These are phyloP conservation scores for Bolboschoenoplectus hybrid DNA, from an alignment of 202 grass and related monocot genomes.

Conservation along the genomic window DNA sequence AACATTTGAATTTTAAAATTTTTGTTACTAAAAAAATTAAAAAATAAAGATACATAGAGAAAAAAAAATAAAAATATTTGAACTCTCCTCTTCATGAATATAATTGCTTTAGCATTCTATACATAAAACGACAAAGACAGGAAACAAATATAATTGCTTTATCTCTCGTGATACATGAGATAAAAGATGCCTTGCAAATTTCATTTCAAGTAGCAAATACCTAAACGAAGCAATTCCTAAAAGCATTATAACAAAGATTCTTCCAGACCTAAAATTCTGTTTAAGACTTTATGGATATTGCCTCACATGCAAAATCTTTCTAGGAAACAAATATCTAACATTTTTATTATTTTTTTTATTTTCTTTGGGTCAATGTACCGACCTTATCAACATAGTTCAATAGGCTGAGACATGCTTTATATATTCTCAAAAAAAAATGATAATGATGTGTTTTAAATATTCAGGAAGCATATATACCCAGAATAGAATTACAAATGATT, in stretches of 20 bases:
- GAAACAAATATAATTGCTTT: too few relatives aligned
- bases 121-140: background rate
- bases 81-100: too few relatives aligned
- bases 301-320: background rate
- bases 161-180: background rate
- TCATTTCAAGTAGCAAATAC: background rate
- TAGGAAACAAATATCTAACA: slow-evolving; percentile 6
- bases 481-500: background rate
- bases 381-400: slow-evolving; percentile 1
- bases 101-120: too few relatives aligned
- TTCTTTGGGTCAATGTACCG: background rate
- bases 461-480: background rate
- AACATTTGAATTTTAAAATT: too few relatives aligned
- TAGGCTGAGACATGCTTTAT: background rate
- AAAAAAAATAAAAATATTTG: too few relatives aligned
- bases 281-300: background rate
- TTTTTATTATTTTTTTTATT: background rate
- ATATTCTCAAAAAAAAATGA: slow-evolving; percentile 1
- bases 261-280: background rate
- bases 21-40: too few relatives aligned
- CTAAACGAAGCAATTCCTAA: background rate
- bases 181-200: background rate
- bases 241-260: slow-evolving; percentile 17
- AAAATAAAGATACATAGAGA: too few relatives aligned
- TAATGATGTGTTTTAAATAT: background rate